phyloP scores from a whole-genome alignment of 164 flowering plant species.

The Protea cynaroides region DNA sequence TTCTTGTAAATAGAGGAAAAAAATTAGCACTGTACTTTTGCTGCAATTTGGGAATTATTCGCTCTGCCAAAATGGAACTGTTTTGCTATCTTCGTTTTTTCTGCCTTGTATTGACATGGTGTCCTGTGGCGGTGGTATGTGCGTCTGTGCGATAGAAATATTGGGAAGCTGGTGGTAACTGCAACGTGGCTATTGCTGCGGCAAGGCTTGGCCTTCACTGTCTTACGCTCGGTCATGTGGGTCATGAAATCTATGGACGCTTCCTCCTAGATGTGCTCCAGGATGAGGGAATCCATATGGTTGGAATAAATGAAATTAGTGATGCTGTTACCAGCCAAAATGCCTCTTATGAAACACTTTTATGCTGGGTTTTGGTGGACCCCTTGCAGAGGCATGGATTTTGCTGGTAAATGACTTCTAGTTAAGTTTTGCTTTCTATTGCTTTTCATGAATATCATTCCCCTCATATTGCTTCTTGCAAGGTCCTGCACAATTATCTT shows the following conservation, averaged over 20 bases:
- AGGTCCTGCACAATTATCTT: not conserved
- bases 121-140: constrained; percentile 2
- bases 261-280: constrained; percentile 81
- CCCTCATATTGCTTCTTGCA: not conserved
- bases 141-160: constrained; percentile 37
- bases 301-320: constrained; percentile 55
- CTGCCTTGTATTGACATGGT: not conserved
- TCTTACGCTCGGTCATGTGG: constrained; percentile 79
- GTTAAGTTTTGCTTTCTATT: not conserved
- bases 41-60: not conserved
- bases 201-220: constrained; percentile 81
- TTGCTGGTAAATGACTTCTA: constrained; percentile 58
- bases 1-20: not conserved
- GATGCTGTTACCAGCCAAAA: constrained; percentile 21
- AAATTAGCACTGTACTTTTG: not conserved
- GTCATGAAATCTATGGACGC: constrained; percentile 79
- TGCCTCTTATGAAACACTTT: constrained; percentile 64
- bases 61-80: not conserved
- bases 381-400: constrained; percentile 94
- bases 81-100: not conserved
- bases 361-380: constrained; percentile 97
- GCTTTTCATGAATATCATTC: not conserved
- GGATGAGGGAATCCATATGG: constrained; percentile 71
- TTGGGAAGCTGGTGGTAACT: constrained; percentile 99
- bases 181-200: constrained; percentile 95